Base-by-base conservation (phyloP, 345 rosid genomes). In the Excoecaria cochinchinensis region DNA sequence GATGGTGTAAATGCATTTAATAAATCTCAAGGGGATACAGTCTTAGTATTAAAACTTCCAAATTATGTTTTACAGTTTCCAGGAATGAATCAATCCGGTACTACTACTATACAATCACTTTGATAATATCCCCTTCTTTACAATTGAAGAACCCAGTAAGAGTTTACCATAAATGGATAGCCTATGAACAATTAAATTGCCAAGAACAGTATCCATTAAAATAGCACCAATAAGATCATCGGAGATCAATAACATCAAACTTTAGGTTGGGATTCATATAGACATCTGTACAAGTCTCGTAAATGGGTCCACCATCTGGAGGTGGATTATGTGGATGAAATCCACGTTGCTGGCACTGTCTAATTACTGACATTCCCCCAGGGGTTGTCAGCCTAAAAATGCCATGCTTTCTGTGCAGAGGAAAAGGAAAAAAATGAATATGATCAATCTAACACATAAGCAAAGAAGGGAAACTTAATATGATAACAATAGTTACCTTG, bases 331-430 rank as follows among this genome's bases (percentile, higher is more conserved):
- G 99, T 0, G 92, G 86, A 78, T 93, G 99, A 81, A 95, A 95
- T 61, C 99, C 99, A 31, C 97, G 96, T 70, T 67, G 90, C 69
- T 87, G 92, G 87, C 98, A 91, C 4, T 93, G 87, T 78, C 99
- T 84, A 80, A 91, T 90, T 65, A 93, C 93, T 4, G 96, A 88
- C 92, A 95, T 91, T 71, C 99, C 98, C 70, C 98, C 98, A 0
- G 98, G 99, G 1, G 88, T 84, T 15, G 99, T 93, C 88, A 93
- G 76, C 80, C 97, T 89, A 76, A 95, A 95, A 77, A 93, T 93
- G 57, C 98, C 99, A 14, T 95, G 98, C 46, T 80, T 88, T 77
- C 99, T 93, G 83, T 42, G 8, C 4, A 12, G 19, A 50, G 1
- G 17, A 59, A 47, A 10, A 53, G 42, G 9, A 0, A 44, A 44